Base-by-base conservation (phyloP, 768 basidiomycete species). In the Tulasnella sp. region DNA sequence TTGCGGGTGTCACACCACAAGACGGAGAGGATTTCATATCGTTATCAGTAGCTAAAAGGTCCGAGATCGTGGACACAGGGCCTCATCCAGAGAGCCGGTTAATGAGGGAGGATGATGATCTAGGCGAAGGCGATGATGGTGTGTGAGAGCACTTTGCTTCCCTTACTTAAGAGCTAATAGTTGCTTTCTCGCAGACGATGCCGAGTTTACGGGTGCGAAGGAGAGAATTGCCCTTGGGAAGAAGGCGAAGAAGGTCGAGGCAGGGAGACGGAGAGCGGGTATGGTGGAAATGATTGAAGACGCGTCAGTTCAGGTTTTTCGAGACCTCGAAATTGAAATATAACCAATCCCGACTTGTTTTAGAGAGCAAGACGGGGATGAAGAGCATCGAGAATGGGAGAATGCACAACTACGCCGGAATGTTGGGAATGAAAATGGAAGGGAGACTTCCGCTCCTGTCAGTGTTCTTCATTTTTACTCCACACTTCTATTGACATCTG, bases 61-160 rank as follows among this genome's bases (percentile, higher is more conserved):
- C 34, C 70, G 72, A 49, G 4, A 21, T 48, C 21, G 25, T 15
- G 54, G 58, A 62, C 34, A 75, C 79, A 63, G 88, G 88, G 0
- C 89, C 89, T 5, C 88, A 91, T 73, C 90, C 89, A 5, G 85
- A 84, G 64, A 90, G 87, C 67, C 79, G 90, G 8, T 71, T 92
- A 25, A 67, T 87, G 71, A 75, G 90, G 50, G 90, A 92, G 70
- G 90, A 92, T 42, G 90, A 92, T 68, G 87, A 92, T 63, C 68
- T 88, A 1, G 90, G 90, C 10, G 87, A 92, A 67, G 88, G 83
- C 2, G 90, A 92, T 41, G 90, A 92, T 63, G 90, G 90, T 89
- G 65, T 43, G 78, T 68, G 30, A 19, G 22, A 25, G 19, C 31
- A 29, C 19, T 2, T 59, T 46, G 4, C 10, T 25, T n/a, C 0